Evolutionary conservation across 805 yeast species (phyloP), one percentile per base, ranked within the genome.

Genomic region (Priceomyces fermenticarens): DNA sequence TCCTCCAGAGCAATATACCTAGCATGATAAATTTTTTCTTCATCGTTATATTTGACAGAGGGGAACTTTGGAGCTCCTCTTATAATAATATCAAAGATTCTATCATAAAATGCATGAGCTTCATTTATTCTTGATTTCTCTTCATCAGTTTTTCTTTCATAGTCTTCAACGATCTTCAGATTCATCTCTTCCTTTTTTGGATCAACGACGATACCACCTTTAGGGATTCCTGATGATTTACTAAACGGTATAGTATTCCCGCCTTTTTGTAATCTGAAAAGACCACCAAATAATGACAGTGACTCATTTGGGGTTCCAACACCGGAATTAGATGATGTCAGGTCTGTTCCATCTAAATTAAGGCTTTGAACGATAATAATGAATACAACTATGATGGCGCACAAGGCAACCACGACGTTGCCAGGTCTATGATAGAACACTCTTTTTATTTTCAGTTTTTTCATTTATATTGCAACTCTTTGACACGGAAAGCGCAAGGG

Each of bases 11-110:
- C 45, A 35, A 56, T 57, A 51, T 75, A 80, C 17, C 80, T 71
- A 1, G 82, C 81, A 48, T 77, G 81, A 47, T 73, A 75, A 17
- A 78, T 75, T 43, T 80, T 58, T 9, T 75, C 67, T 2, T 67
- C 63, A 9, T 73, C 60, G 23, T 61, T 62, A 54, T 79, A 81
- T 20, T 63, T 63, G 35, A 82, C 58, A 16, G 63, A 59, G 0
- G 58, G 54, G 2, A 77, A 60, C 4, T 58, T 48, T 1, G 88
- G 88, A 46, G 61, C 64, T 10, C 74, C 73, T 12, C 62, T 54
- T 36, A 63, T 53, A 39, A 75, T 52, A 3, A 66, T 58, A 3
- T 65, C 56, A 47, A 79, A 75, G 8, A 79, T 65, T 1, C 52
- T 42, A 16, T 63, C 57, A 51, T 70, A 78, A 45, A 72, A 73